Conservation (phyloP, 164 flowering plant genomes). For the Umbellularia californica region DNA sequence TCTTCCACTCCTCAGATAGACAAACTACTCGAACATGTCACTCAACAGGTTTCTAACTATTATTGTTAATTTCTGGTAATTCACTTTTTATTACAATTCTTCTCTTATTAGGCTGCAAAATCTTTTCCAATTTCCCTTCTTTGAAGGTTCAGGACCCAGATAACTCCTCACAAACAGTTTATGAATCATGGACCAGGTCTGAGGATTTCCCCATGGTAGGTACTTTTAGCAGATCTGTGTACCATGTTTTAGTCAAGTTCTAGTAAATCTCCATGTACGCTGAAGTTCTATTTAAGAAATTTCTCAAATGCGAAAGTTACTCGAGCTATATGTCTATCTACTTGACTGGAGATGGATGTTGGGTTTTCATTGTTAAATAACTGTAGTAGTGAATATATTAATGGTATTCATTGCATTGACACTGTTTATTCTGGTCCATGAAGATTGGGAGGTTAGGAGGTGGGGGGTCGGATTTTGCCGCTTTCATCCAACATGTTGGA, state of each 20-base stretch:
- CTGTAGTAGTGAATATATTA: not conserved
- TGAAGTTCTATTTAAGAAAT: not conserved
- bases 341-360: not conserved
- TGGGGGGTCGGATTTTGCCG: slow-evolving; percentile 63
- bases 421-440: not conserved
- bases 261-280: not conserved
- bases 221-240: not conserved
- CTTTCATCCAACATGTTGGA: slow-evolving; percentile 75
- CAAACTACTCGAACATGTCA: slow-evolving; percentile 48
- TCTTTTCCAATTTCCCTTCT: not conserved
- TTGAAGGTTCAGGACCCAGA: slow-evolving; percentile 75
- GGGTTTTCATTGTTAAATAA: not conserved
- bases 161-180: slow-evolving; percentile 55
- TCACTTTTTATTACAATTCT: not conserved
- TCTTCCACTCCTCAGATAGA: slow-evolving; percentile 84
- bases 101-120: not conserved
- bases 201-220: slow-evolving; percentile 37
- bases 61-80: not conserved
- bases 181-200: slow-evolving; percentile 54
- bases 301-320: not conserved
- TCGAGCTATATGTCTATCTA: not conserved
- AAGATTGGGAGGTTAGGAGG: slow-evolving; percentile 56
- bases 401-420: not conserved
- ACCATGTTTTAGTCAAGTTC: not conserved
- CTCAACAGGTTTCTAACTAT: slow-evolving; percentile 46